phyloP scores from a whole-genome alignment of 1,139 yeast genomes.

The Blastobotrys capitulatus region DNA sequence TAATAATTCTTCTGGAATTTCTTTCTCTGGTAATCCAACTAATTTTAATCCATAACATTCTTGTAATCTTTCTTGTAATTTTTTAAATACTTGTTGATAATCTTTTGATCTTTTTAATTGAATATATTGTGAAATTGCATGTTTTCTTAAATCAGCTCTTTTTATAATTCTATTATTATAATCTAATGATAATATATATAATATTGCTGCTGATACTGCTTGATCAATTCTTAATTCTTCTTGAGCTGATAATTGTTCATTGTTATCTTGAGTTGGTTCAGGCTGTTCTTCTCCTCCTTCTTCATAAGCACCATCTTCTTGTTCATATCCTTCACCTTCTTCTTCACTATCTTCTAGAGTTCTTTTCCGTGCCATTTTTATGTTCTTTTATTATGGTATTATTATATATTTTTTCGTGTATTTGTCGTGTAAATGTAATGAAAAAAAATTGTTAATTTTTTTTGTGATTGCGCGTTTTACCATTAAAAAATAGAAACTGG shows the following conservation, averaged over 20 bases:
- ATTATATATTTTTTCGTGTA: too few species aligned
- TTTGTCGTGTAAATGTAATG: too few species aligned
- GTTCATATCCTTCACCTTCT: neutral
- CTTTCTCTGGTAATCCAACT: slow-evolving; percentile 3
- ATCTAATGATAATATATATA: slow-evolving; percentile 1
- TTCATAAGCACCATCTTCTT: neutral
- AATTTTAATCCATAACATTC: slow-evolving; percentile 11
- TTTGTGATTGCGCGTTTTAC: too few species aligned
- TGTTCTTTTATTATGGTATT: too few species aligned
- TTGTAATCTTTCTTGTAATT: slow-evolving; percentile 5
- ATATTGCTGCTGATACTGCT: neutral
- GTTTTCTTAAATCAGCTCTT: slow-evolving; percentile 2
- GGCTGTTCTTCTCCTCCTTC: neutral
- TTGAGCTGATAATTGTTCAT: too few species aligned
- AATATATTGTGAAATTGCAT: neutral
- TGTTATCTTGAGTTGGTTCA: neutral
- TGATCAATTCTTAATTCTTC: neutral
- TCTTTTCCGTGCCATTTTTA: neutral
- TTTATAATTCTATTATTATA: slow-evolving; percentile 1
- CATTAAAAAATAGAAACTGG: too few species aligned
- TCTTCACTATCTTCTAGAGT: neutral
- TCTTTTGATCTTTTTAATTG: neutral
- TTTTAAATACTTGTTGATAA: neutral
- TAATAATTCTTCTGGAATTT: slow-evolving; percentile 8
- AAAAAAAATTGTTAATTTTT: too few species aligned